phyloP scores from a whole-genome alignment of 495 filamentous ascomycete genomes.

The Penicillium silybi region DNA sequence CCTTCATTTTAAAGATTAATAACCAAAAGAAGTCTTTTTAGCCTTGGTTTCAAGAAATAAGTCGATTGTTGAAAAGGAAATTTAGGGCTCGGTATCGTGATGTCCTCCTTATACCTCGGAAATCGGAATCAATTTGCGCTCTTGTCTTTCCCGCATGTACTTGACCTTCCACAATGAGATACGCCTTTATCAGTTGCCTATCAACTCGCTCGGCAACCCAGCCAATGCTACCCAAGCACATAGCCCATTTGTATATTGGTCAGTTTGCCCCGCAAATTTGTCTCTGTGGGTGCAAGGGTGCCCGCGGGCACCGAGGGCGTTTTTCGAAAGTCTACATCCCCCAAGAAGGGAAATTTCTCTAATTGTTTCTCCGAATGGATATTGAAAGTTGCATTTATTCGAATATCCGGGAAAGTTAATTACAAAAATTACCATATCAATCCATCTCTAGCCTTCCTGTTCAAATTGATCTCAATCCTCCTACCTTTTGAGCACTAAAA shows the following conservation, averaged over 20 bases:
- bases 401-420: too few species aligned
- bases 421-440: too few species aligned
- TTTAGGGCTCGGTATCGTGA: neutral
- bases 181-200: neutral
- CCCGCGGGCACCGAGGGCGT: neutral
- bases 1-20: neutral
- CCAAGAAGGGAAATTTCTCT: neutral
- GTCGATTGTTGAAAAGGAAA: neutral
- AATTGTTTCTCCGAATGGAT: neutral
- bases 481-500: conserved; percentile 6
- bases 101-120: neutral
- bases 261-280: too few species aligned
- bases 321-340: too few species aligned
- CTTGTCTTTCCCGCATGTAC: neutral
- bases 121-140: neutral
- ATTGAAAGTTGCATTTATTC: too few species aligned
- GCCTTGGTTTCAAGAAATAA: too few species aligned
- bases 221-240: neutral
- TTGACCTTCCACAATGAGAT: neutral
- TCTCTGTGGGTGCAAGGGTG: neutral
- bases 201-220: neutral
- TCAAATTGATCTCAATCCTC: neutral
- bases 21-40: neutral
- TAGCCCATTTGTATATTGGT: neutral
- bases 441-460: too few species aligned